Evolutionary conservation across 768 basidiomycete species (phyloP).

Genomic region (Punctularia strigosozonata): DNA sequence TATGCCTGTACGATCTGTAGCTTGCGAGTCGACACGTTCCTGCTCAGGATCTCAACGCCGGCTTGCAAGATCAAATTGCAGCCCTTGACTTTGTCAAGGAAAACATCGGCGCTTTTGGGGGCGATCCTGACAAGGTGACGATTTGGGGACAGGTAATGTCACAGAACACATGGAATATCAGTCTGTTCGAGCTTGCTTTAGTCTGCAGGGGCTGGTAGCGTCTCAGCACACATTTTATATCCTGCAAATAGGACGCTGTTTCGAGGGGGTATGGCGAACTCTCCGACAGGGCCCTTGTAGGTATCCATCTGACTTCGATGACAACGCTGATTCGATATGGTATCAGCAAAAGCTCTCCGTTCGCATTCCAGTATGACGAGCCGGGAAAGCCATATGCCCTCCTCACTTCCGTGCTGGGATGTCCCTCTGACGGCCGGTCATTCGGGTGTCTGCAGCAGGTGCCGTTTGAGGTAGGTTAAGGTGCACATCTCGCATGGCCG

Average conservation of each 20-base stretch:
- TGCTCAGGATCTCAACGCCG: conserved; percentile 35
- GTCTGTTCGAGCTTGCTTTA: background rate
- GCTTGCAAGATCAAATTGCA: conserved; percentile 36
- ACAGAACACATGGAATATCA: too few species aligned
- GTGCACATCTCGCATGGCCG: too few species aligned
- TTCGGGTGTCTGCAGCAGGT: conserved; percentile 33
- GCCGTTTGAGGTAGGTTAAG: conserved; percentile 27
- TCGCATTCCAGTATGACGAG: conserved; percentile 35
- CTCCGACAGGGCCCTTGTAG: conserved; percentile 38
- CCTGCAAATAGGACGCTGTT: conserved; percentile 21
- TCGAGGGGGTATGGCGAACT: conserved; percentile 37
- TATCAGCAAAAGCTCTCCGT: conserved; percentile 38
- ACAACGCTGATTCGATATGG: background rate
- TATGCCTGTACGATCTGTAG: conserved; percentile 11
- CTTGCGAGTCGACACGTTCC: conserved; percentile 34
- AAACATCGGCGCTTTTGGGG: conserved; percentile 46
- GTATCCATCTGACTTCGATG: conserved; percentile 8
- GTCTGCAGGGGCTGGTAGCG: conserved; percentile 9
- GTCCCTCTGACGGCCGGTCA: conserved; percentile 24
- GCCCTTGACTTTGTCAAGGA: conserved; percentile 51
- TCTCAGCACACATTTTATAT: conserved; percentile 7
- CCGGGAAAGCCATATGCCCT: conserved; percentile 38
- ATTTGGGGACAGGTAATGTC: conserved; percentile 5
- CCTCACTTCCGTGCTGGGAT: conserved; percentile 34
- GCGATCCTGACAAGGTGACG: conserved; percentile 29